These are phyloP conservation scores for Trypanosoma mega DNA, from an alignment of 208 protist genomes.

Conservation along the genomic window DNA sequence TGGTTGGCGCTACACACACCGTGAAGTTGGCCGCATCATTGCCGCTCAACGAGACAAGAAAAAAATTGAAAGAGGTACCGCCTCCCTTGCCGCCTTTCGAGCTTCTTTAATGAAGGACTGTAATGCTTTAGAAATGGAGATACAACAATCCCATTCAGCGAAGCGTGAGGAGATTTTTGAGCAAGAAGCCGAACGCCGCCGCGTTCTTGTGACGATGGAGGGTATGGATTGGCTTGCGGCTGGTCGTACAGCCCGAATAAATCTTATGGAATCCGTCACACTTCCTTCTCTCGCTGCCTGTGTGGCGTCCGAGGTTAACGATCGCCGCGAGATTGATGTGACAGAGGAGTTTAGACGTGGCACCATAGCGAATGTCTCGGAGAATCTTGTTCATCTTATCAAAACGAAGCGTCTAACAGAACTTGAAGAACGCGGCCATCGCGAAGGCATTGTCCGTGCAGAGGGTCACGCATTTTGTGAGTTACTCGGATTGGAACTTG, in stretches of 20 bases:
- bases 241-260: background rate
- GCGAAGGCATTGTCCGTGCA: conserved; percentile 7
- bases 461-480: conserved; percentile 8
- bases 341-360: conserved; percentile 25
- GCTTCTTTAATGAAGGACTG: conserved; percentile 31
- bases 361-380: conserved; percentile 1
- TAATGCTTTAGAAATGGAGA: conserved; percentile 34
- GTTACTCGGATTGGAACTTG: conserved; percentile 18
- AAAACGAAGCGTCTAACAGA: conserved; percentile 5
- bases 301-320: conserved; percentile 12
- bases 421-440: conserved; percentile 2
- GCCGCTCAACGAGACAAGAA: conserved; percentile 32
- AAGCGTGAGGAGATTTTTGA: conserved; percentile 26
- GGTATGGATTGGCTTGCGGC: conserved; percentile 17
- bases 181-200: conserved; percentile 37
- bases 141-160: conserved; percentile 24
- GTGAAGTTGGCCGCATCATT: conserved; percentile 49
- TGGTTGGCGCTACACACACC: conserved; percentile 58
- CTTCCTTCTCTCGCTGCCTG: conserved; percentile 8
- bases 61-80: conserved; percentile 37
- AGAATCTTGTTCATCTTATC: conserved; percentile 13
- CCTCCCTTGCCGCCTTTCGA: conserved; percentile 37
- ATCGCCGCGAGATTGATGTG: conserved; percentile 31
- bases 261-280: conserved; percentile 18
- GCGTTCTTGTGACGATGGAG: conserved; percentile 38